Percentiles rank a stretch among this genome's conserved stretches.
Conservation (phyloP, 257 asterid genomes). For the Lithospermum erythrorhizon region DNA sequence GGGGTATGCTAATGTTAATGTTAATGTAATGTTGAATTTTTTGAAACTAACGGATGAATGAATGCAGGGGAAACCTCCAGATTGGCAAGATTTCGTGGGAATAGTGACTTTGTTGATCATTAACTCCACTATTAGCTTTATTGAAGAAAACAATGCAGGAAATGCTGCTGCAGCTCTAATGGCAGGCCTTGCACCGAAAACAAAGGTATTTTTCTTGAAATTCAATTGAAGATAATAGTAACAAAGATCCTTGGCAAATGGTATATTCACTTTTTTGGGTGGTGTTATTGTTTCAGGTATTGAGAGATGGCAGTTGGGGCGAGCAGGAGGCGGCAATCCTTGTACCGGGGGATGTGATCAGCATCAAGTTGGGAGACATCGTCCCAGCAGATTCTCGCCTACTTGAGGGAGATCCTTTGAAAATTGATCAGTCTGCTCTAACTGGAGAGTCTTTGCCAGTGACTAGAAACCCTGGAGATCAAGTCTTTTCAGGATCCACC, state of each 20-base stretch:
- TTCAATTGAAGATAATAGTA: not conserved
- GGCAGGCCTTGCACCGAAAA: slow-evolving; percentile 99
- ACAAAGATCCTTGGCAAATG: not conserved
- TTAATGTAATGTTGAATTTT: too few species aligned
- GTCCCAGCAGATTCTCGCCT: slow-evolving; percentile 97
- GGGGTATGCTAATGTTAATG: too few species aligned
- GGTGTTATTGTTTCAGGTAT: slow-evolving; percentile 32
- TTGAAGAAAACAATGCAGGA: slow-evolving; percentile 98
- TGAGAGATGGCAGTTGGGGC: slow-evolving; percentile 82
- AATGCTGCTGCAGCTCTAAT: slow-evolving; percentile 98
- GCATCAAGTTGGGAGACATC: slow-evolving; percentile 81
- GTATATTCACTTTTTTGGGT: slow-evolving; percentile 7
- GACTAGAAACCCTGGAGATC: slow-evolving; percentile 65
- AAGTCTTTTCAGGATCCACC: slow-evolving; percentile 89
- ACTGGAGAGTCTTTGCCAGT: slow-evolving; percentile 96
- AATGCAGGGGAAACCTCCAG: slow-evolving; percentile 67
- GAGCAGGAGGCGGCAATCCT: slow-evolving; percentile 88
- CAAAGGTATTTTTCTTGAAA: slow-evolving; percentile 41
- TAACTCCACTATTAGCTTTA: slow-evolving; percentile 95
- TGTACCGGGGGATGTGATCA: slow-evolving; percentile 90
- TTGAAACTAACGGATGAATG: not conserved
- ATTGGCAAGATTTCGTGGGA: slow-evolving; percentile 96
- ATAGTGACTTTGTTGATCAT: slow-evolving; percentile 79
- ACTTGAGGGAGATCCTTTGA: slow-evolving; percentile 92
- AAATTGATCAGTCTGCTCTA: slow-evolving; percentile 90